Percentiles rank a stretch among this genome's conserved stretches.
phyloP scores from a whole-genome alignment of 345 rosid genomes.

The Salix brachista region DNA sequence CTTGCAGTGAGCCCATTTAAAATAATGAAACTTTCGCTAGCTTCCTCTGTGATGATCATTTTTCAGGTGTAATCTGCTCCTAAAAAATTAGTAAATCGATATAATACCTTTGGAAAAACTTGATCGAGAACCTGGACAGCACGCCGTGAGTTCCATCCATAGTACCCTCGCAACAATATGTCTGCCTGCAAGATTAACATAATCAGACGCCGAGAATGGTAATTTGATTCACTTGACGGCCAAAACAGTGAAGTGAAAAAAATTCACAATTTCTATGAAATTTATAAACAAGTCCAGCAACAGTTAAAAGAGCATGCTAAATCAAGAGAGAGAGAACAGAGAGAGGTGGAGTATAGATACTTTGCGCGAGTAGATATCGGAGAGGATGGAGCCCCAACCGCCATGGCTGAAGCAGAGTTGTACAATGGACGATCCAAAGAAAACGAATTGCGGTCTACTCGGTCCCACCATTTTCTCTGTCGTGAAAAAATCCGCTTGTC shows the following conservation, averaged over 20 bases:
- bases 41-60: neutral
- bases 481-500: neutral
- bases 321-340: neutral
- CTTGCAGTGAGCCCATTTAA: too few species aligned
- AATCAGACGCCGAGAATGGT: neutral
- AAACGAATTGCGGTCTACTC: slow-evolving; percentile 77
- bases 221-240: neutral
- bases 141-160: slow-evolving; percentile 91
- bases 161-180: slow-evolving; percentile 74
- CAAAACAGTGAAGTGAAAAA: neutral
- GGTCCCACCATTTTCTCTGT: slow-evolving; percentile 72
- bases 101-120: slow-evolving; percentile 77
- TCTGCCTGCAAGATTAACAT: slow-evolving; percentile 55
- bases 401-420: slow-evolving; percentile 85
- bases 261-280: neutral
- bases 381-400: slow-evolving; percentile 92
- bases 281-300: neutral
- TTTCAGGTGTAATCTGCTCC: neutral
- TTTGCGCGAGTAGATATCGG: slow-evolving; percentile 89
- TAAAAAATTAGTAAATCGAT: neutral
- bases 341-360: slow-evolving; percentile 26
- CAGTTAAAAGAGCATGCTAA: neutral
- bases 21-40: neutral
- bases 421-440: slow-evolving; percentile 95
- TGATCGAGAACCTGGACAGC: slow-evolving; percentile 76